Conservation (phyloP, 129 eudicot genomes). For the Heracleum sosnowskyi region DNA sequence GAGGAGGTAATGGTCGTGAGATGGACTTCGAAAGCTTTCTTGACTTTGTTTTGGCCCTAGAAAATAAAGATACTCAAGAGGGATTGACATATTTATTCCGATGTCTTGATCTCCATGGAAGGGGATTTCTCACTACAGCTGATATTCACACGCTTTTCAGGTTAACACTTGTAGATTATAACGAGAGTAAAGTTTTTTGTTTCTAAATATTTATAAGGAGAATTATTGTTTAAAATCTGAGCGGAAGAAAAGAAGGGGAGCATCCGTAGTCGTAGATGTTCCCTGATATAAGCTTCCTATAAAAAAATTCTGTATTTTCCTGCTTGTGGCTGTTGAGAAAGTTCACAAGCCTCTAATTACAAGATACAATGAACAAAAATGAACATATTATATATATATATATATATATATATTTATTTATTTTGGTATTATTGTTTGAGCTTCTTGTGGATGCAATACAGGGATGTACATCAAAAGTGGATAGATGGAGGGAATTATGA, state of each 20-base stretch:
- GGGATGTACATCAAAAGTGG: slow-evolving; percentile 98
- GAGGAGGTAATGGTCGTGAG: slow-evolving; percentile 78
- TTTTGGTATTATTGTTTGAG: neutral
- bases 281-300: slow-evolving; percentile 72
- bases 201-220: neutral
- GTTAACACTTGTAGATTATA: slow-evolving; percentile 24
- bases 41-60: slow-evolving; percentile 89
- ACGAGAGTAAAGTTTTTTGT: no score
- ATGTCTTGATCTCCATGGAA: slow-evolving; percentile 90
- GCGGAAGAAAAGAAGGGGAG: slow-evolving; percentile 76
- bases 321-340: slow-evolving; percentile 46
- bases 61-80: slow-evolving; percentile 91
- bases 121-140: slow-evolving; percentile 86
- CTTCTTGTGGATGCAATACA: slow-evolving; percentile 22
- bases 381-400: no score
- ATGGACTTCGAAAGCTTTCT: slow-evolving; percentile 95
- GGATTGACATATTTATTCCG: slow-evolving; percentile 79
- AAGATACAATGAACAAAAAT: slow-evolving; percentile 37
- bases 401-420: no score
- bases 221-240: neutral
- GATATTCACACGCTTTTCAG: slow-evolving; percentile 94
- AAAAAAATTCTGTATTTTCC: slow-evolving; percentile 58
- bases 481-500: slow-evolving; percentile 95
- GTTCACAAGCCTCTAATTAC: slow-evolving; percentile 46
- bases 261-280: slow-evolving; percentile 45